phyloP scores from a whole-genome alignment of 257 asterid species.

The Cordia subcordata region DNA sequence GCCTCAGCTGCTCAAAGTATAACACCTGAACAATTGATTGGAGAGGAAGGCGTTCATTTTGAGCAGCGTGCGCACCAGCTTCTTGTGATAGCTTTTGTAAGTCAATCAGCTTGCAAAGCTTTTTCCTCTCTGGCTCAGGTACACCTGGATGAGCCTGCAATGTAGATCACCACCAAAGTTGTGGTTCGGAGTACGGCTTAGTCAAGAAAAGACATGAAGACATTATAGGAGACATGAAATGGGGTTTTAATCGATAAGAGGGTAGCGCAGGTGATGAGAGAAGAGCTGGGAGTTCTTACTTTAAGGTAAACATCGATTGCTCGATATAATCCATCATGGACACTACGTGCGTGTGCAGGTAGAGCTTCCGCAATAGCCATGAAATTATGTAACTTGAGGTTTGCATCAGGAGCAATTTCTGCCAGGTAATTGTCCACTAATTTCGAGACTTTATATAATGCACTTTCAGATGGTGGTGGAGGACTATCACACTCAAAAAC shows the following conservation, averaged over 20 bases:
- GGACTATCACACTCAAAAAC: slow-evolving; percentile 61
- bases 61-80: slow-evolving; percentile 97
- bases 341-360: slow-evolving; percentile 71
- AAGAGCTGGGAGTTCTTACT: slow-evolving; percentile 34
- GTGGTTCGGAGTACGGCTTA: background rate
- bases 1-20: slow-evolving; percentile 78
- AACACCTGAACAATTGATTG: slow-evolving; percentile 97
- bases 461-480: slow-evolving; percentile 67
- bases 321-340: slow-evolving; percentile 77
- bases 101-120: slow-evolving; percentile 76
- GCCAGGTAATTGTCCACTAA: slow-evolving; percentile 76
- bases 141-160: slow-evolving; percentile 73
- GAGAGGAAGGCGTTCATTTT: slow-evolving; percentile 89
- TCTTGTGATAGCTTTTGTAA: slow-evolving; percentile 84
- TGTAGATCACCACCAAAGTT: background rate
- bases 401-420: slow-evolving; percentile 91
- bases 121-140: slow-evolving; percentile 71
- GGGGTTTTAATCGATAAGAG: background rate
- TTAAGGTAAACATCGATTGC: slow-evolving; percentile 91
- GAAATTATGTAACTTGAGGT: slow-evolving; percentile 69
- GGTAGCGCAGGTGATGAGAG: background rate
- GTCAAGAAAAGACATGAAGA: too few species aligned
- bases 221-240: too few species aligned
- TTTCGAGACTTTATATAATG: slow-evolving; percentile 71
- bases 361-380: slow-evolving; percentile 67